These are phyloP conservation scores for Vicia villosa DNA, from an alignment of 306 rosid species.

Conservation along the genomic window DNA sequence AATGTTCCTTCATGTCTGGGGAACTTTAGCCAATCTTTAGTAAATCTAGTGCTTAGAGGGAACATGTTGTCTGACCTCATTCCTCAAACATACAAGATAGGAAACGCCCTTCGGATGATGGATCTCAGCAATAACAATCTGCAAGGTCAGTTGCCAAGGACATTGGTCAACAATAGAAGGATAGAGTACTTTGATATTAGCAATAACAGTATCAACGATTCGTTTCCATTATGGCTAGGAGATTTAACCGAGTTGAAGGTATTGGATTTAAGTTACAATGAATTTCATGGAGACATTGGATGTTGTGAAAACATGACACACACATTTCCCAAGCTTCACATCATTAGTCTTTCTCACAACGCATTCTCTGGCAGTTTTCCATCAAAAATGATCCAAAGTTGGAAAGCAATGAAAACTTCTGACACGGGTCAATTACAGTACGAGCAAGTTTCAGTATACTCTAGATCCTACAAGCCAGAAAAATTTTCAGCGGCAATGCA, in stretches of 20 bases:
- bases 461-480: too few species aligned
- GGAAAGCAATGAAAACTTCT: constrained; percentile 23
- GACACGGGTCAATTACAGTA: background rate
- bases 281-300: constrained; percentile 19
- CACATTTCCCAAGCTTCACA: constrained; percentile 33
- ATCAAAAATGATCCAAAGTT: too few species aligned
- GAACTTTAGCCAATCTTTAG: constrained; percentile 6
- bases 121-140: constrained; percentile 32
- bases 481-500: too few species aligned
- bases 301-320: background rate
- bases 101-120: background rate
- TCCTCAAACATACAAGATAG: constrained; percentile 18
- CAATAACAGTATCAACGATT: constrained; percentile 22
- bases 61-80: constrained; percentile 19
- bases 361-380: constrained; percentile 19
- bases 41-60: background rate
- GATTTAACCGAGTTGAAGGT: constrained; percentile 36
- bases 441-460: too few species aligned
- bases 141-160: constrained; percentile 47
- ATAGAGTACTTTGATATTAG: constrained; percentile 32
- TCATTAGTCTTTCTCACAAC: constrained; percentile 40
- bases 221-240: constrained; percentile 55
- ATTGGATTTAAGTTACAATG: constrained; percentile 1
- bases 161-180: constrained; percentile 27
- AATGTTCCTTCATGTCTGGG: constrained; percentile 37